A percentile compares a stretch with the other conserved stretches of the same genome.
Evolutionary conservation across 2,329 filamentous ascomycete genomes (phyloP).

Genomic region (Colletotrichum gloeosporioides): DNA sequence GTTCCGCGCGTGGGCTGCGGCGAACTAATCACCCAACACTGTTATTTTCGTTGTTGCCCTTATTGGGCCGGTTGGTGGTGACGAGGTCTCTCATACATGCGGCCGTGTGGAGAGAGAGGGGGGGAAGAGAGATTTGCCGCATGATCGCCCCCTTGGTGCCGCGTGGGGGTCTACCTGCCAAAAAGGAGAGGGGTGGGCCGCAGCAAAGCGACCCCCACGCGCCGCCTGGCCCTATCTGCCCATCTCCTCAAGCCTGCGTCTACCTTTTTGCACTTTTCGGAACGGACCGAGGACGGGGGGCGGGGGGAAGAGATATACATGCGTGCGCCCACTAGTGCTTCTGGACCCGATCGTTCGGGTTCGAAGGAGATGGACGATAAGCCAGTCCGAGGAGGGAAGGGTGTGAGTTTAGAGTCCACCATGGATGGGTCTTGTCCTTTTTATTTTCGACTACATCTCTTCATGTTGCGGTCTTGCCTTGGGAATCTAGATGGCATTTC

Average conservation of each 20-base stretch:
- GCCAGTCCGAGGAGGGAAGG: background rate
- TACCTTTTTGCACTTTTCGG: background rate
- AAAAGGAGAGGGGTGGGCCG: background rate
- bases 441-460: background rate
- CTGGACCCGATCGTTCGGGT: background rate
- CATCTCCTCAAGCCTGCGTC: background rate
- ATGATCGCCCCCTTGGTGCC: background rate
- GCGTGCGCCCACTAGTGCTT: background rate
- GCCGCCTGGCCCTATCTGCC: background rate
- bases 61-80: background rate
- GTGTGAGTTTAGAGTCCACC: background rate
- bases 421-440: background rate
- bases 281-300: background rate
- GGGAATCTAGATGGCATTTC: background rate
- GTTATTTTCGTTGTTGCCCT: background rate
- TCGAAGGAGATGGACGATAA: background rate
- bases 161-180: background rate
- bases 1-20: slow-evolving; percentile 79
- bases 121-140: background rate
- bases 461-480: background rate
- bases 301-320: background rate
- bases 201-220: background rate
- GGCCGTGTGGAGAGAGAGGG: background rate
- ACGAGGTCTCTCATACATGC: background rate
- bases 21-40: slow-evolving; percentile 41